Evolutionary conservation across 75 land plant genomes (phyloP).

Genomic region (Pinus taeda): DNA sequence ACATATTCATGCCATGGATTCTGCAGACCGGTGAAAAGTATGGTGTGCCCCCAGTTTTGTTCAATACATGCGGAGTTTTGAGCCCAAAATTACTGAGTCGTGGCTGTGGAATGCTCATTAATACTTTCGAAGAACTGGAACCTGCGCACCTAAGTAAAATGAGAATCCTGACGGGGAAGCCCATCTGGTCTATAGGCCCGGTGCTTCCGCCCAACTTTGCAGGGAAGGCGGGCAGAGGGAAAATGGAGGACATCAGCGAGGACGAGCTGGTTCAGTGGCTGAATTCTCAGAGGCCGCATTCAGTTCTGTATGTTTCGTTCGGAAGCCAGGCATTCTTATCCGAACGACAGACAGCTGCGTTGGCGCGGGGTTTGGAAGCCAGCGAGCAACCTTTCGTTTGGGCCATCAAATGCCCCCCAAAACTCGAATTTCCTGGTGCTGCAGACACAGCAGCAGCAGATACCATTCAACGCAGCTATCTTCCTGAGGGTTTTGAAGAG

Average conservation of each 20-base stretch:
- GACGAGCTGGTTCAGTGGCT: slow-evolving; percentile 16
- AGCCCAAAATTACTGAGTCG: too few species aligned
- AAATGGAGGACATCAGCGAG: neutral
- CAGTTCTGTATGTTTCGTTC: slow-evolving; percentile 36
- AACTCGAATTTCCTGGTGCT: neutral
- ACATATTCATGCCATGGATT: neutral
- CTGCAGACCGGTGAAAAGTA: neutral
- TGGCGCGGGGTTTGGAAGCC: slow-evolving; percentile 26
- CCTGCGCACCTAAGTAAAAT: slow-evolving; percentile 11
- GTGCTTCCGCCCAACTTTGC: slow-evolving; percentile 5
- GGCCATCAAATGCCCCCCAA: slow-evolving; percentile 13
- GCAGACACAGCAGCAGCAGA: neutral
- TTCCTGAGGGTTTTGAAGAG: slow-evolving; percentile 12
- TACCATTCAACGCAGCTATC: neutral
- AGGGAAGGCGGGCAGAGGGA: neutral
- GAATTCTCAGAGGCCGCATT: slow-evolving; percentile 11
- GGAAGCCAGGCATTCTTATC: slow-evolving; percentile 21
- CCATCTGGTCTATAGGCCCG: slow-evolving; percentile 23
- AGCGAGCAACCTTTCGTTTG: slow-evolving; percentile 27
- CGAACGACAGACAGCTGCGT: slow-evolving; percentile 15
- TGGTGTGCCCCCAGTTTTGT: neutral
- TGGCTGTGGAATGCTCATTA: slow-evolving; percentile 25
- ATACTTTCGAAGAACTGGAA: slow-evolving; percentile 36
- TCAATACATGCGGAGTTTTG: neutral
- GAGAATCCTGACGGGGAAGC: neutral